Evolutionary conservation across 164 flowering plant species (phyloP).

Genomic region (Liriodendron chinense): DNA sequence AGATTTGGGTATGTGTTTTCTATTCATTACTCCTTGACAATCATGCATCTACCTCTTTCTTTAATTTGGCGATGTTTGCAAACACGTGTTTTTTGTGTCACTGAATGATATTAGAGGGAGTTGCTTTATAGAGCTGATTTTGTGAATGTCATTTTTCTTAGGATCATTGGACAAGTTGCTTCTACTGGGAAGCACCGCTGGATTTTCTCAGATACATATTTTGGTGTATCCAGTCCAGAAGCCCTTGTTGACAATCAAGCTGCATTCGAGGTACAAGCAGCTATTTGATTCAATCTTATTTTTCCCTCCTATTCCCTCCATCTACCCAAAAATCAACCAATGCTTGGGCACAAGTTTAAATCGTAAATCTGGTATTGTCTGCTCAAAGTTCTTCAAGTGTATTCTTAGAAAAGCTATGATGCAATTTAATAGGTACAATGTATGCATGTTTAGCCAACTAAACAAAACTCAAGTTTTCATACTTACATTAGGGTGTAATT

Average conservation of each 20-base stretch:
- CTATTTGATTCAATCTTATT: neutral
- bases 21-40: neutral
- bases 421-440: neutral
- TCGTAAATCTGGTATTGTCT: neutral
- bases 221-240: conserved; percentile 24
- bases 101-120: neutral
- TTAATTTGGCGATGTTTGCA: neutral
- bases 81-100: neutral
- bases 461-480: neutral
- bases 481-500: neutral
- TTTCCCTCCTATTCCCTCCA: neutral
- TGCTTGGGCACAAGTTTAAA: neutral
- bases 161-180: conserved; percentile 68
- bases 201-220: conserved; percentile 48
- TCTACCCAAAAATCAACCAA: neutral
- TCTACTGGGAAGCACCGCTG: conserved; percentile 55
- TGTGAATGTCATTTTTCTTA: conserved; percentile 19
- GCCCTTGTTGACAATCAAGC: conserved; percentile 26
- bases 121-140: conserved; percentile 4
- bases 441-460: neutral
- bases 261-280: conserved; percentile 39
- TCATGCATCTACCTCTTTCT: neutral
- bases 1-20: neutral
- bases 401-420: neutral
- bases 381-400: neutral